phyloP scores from a whole-genome alignment of 495 filamentous ascomycete species.

The Aspergillus conjunctus region DNA sequence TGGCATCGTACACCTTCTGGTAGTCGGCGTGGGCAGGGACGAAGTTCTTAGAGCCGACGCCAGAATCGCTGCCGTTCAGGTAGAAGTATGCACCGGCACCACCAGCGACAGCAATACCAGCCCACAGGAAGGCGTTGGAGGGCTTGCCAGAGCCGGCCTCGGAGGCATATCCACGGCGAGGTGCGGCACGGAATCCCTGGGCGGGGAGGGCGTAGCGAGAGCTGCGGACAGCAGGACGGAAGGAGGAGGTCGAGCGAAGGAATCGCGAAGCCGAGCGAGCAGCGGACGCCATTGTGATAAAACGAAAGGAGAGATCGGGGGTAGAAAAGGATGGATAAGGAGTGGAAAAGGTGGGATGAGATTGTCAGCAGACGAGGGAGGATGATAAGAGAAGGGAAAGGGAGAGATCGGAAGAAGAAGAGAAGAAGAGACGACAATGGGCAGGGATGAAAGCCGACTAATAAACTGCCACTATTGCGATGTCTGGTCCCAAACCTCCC shows the following conservation, averaged over 20 bases:
- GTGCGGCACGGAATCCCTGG: conserved; percentile 63
- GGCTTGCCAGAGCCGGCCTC: conserved; percentile 58
- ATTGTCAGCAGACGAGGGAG: not conserved
- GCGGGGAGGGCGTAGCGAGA: conserved; percentile 62
- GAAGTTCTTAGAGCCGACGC: conserved; percentile 52
- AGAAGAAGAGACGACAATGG: conserved; percentile 10
- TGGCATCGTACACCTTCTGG: conserved; percentile 91
- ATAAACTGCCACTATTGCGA: conserved; percentile 11
- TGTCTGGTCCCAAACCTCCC: conserved; percentile 6
- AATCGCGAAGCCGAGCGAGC: conserved; percentile 54
- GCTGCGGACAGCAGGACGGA: conserved; percentile 54
- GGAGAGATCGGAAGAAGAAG: conserved; percentile 12
- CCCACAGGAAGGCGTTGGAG: conserved; percentile 51
- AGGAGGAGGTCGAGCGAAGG: conserved; percentile 51
- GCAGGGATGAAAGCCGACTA: conserved; percentile 21
- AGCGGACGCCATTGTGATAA: conserved; percentile 61
- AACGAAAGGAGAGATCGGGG: conserved; percentile 26
- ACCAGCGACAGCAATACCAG: conserved; percentile 60
- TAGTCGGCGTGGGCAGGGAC: conserved; percentile 83
- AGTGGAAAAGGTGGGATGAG: conserved; percentile 11
- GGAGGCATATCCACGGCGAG: conserved; percentile 77
- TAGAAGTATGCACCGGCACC: conserved; percentile 74
- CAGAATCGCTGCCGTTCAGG: conserved; percentile 53
- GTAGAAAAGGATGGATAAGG: conserved; percentile 26
- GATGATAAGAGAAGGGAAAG: not conserved